These are phyloP conservation scores for Mortierella sp. DNA, from an alignment of 371 early-diverging fungal genomes.

Conservation along the genomic window DNA sequence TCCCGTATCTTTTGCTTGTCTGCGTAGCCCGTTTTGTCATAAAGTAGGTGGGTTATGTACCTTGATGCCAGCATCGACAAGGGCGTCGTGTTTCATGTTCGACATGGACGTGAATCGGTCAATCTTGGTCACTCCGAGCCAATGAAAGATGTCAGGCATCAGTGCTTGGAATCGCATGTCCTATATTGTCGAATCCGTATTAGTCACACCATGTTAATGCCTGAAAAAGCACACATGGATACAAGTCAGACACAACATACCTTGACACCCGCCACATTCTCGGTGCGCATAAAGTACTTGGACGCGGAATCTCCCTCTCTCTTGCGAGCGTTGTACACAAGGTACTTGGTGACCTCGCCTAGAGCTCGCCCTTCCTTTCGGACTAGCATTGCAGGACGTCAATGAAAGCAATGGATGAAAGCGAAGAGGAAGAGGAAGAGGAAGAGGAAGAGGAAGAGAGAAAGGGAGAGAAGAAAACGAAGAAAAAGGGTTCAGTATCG, in stretches of 20 bases:
- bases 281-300: constrained; percentile 91
- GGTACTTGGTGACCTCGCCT: constrained; percentile 96
- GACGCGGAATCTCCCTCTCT: constrained; percentile 93
- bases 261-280: constrained; percentile 96
- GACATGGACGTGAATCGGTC: constrained; percentile 95
- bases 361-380: constrained; percentile 95
- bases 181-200: not conserved
- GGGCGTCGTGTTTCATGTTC: constrained; percentile 95
- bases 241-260: not conserved
- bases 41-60: constrained; percentile 9
- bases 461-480: too few relatives aligned
- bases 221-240: too few relatives aligned
- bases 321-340: constrained; percentile 95
- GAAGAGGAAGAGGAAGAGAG: too few relatives aligned
- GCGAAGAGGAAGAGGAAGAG: too few relatives aligned
- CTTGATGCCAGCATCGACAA: constrained; percentile 90
- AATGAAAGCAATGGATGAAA: constrained; percentile 3
- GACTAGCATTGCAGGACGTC: constrained; percentile 54
- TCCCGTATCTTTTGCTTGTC: too few relatives aligned
- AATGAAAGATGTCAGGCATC: constrained; percentile 97
- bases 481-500: too few relatives aligned
- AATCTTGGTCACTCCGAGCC: constrained; percentile 95
- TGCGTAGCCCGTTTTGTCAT: too few relatives aligned
- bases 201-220: too few relatives aligned
- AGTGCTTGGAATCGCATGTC: constrained; percentile 98